phyloP scores from a whole-genome alignment of 179 eudicot species.

The Pouteria campechiana region DNA sequence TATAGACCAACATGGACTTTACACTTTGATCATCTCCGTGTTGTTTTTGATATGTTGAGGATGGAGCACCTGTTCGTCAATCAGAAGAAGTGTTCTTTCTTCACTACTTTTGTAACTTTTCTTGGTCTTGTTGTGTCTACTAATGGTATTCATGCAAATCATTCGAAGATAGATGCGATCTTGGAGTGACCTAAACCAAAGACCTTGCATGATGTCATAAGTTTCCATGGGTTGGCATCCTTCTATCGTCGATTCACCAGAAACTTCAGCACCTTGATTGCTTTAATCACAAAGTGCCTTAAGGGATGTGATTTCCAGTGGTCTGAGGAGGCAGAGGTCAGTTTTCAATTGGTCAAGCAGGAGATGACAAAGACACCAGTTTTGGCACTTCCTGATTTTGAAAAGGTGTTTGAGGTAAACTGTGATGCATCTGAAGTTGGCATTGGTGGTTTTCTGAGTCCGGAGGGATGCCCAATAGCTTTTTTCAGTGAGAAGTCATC shows the following conservation, averaged over 20 bases:
- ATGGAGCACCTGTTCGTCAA: neutral
- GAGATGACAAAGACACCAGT: neutral
- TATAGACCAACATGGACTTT: neutral
- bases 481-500: slow-evolving; percentile 2
- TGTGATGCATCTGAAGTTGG: slow-evolving; percentile 5
- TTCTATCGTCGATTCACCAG: neutral
- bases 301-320: slow-evolving; percentile 1
- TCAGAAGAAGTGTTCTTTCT: neutral
- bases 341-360: slow-evolving; percentile 1
- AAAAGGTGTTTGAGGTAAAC: neutral
- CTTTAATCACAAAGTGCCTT: neutral
- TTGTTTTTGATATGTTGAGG: neutral
- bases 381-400: neutral
- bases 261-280: neutral
- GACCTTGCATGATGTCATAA: neutral
- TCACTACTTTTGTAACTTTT: no score
- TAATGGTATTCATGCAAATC: neutral
- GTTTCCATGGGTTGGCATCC: slow-evolving; percentile 4
- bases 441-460: neutral
- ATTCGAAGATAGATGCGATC: neutral
- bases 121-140: neutral
- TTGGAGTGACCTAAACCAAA: neutral
- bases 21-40: neutral
- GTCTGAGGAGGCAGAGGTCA: neutral
- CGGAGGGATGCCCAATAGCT: neutral